Evolutionary conservation across 108 stramenopile species (phyloP).

Genomic region (Fistulifera pelliculosa): DNA sequence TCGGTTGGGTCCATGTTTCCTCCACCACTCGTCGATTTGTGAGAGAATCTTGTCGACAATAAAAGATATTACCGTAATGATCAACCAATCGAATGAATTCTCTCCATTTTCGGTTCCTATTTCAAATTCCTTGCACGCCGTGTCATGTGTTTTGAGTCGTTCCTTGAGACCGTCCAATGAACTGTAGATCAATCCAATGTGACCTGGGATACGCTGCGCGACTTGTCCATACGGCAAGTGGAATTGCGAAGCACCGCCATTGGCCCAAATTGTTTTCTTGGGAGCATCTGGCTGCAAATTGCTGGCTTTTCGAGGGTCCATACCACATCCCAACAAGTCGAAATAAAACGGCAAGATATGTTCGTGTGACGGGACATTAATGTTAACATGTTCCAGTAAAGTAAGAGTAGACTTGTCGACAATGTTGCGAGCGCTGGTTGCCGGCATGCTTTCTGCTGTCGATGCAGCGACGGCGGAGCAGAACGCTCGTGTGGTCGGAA

Average conservation of each 20-base stretch:
- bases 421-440: conserved; percentile 4
- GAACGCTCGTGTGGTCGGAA: too few species aligned
- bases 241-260: conserved; percentile 46
- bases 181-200: conserved; percentile 30
- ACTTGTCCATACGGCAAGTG: conserved; percentile 35
- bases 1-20: background rate
- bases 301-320: conserved; percentile 37
- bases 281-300: conserved; percentile 14
- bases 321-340: conserved; percentile 28
- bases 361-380: conserved; percentile 25
- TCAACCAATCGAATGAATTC: conserved; percentile 9
- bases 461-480: too few species aligned
- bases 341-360: conserved; percentile 35
- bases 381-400: conserved; percentile 35
- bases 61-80: conserved; percentile 9
- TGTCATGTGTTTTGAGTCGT: conserved; percentile 5
- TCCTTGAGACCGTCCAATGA: conserved; percentile 17
- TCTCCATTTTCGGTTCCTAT: background rate
- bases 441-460: conserved; percentile 2
- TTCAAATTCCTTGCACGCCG: too few species aligned
- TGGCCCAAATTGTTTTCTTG: conserved; percentile 33
- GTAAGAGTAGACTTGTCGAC: conserved; percentile 21
- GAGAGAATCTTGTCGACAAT: conserved; percentile 6
- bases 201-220: conserved; percentile 18
- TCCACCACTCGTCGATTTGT: background rate